Evolutionary conservation across 805 yeast genomes (phyloP).

Genomic region (Lipomyces japonicus): DNA sequence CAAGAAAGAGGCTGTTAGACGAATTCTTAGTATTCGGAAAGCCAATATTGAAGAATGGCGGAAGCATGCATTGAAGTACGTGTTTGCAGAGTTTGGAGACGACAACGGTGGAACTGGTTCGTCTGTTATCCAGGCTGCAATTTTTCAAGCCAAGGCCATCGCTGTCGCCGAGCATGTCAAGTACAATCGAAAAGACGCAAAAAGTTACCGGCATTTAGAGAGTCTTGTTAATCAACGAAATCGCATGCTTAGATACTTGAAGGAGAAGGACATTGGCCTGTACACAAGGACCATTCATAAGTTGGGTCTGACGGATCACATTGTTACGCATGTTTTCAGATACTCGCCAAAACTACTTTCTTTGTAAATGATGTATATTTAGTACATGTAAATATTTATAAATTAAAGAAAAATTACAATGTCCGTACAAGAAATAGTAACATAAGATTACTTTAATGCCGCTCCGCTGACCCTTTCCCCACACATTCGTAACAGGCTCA

Average conservation of each 20-base stretch:
- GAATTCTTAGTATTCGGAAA: conserved; percentile 73
- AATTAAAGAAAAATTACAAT: too few relatives aligned
- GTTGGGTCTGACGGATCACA: conserved; percentile 79
- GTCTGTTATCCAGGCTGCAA: conserved; percentile 93
- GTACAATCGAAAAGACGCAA: conserved; percentile 66
- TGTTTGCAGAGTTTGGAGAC: conserved; percentile 75
- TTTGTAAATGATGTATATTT: conserved; percentile 31
- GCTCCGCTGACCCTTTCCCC: too few relatives aligned
- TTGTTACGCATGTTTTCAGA: conserved; percentile 66
- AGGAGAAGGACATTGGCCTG: conserved; percentile 70
- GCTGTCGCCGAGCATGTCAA: conserved; percentile 70
- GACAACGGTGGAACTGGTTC: conserved; percentile 91
- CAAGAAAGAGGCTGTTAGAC: conserved; percentile 63
- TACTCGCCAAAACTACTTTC: conserved; percentile 13
- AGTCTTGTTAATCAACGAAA: conserved; percentile 89
- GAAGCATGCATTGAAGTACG: conserved; percentile 58
- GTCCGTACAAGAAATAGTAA: too few relatives aligned
- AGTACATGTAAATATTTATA: conserved; percentile 59
- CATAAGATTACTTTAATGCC: too few relatives aligned
- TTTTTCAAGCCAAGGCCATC: conserved; percentile 75
- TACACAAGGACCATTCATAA: conserved; percentile 84
- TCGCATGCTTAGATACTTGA: conserved; percentile 73
- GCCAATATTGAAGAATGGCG: conserved; percentile 56
- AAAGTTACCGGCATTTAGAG: conserved; percentile 66
- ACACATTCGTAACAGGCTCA: too few relatives aligned